Percentiles rank a stretch among this genome's conserved stretches.
Evolutionary conservation across 2,329 filamentous ascomycete genomes (phyloP).

Genomic region (Aureobasidium sp.): DNA sequence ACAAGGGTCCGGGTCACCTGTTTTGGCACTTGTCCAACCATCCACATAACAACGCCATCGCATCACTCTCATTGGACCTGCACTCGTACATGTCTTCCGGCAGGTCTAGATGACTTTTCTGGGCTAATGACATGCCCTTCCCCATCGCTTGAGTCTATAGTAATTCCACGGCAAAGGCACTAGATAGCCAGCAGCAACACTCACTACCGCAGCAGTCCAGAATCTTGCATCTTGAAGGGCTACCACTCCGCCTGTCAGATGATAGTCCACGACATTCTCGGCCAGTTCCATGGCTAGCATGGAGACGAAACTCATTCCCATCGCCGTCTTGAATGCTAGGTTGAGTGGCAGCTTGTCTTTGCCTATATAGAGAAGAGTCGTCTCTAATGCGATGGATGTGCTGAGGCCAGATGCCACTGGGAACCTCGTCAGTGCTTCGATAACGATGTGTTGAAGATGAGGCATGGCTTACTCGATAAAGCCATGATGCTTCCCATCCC

Average conservation of each 20-base stretch:
- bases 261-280: background rate
- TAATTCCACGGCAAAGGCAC: constrained; percentile 1
- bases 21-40: background rate
- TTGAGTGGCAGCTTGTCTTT: background rate
- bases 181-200: background rate
- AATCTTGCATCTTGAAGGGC: background rate
- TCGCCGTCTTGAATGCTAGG: constrained; percentile 1
- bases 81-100: too few relatives aligned
- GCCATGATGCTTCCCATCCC: constrained; percentile 1
- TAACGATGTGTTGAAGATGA: too few relatives aligned
- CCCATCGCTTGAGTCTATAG: background rate
- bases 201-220: background rate
- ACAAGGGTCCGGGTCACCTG: background rate
- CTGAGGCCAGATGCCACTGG: background rate
- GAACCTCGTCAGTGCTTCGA: background rate
- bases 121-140: background rate
- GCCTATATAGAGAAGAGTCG: background rate
- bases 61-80: too few relatives aligned
- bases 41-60: too few relatives aligned
- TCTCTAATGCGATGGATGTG: background rate
- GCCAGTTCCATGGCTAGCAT: constrained; percentile 3
- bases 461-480: background rate
- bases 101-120: background rate
- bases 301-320: constrained; percentile 6
- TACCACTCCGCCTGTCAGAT: background rate